These are phyloP conservation scores for Darksidea phi DNA, from an alignment of 495 filamentous ascomycete species.

Conservation along the genomic window DNA sequence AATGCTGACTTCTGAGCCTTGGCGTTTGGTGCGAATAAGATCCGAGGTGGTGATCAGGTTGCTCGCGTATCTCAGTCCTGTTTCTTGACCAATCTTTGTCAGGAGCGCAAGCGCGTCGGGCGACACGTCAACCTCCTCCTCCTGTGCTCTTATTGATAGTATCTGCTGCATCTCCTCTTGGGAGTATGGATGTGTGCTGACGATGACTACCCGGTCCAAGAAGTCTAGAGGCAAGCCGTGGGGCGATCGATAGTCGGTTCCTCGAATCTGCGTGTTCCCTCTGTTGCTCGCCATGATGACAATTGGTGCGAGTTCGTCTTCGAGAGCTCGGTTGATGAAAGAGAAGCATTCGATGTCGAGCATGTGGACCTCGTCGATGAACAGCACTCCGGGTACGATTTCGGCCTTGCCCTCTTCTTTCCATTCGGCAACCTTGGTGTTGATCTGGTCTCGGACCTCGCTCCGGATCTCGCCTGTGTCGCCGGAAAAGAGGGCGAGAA, in stretches of 20 bases:
- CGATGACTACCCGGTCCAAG: slow-evolving; percentile 92
- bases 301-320: slow-evolving; percentile 90
- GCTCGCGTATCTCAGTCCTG: slow-evolving; percentile 87
- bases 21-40: slow-evolving; percentile 75
- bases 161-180: slow-evolving; percentile 87
- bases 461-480: slow-evolving; percentile 97
- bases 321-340: slow-evolving; percentile 94
- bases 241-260: slow-evolving; percentile 85
- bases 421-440: slow-evolving; percentile 97
- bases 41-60: slow-evolving; percentile 94
- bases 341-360: slow-evolving; percentile 98
- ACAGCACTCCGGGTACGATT: slow-evolving; percentile 94
- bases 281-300: slow-evolving; percentile 99
- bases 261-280: slow-evolving; percentile 85
- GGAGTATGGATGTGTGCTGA: slow-evolving; percentile 88
- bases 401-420: slow-evolving; percentile 98
- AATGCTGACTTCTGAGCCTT: slow-evolving; percentile 72
- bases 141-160: slow-evolving; percentile 82
- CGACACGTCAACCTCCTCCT: slow-evolving; percentile 90
- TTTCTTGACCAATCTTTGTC: slow-evolving; percentile 92
- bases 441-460: slow-evolving; percentile 97
- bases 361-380: slow-evolving; percentile 99
- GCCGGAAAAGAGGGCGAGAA: slow-evolving; percentile 92
- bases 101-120: slow-evolving; percentile 86
- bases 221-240: slow-evolving; percentile 96